Evolutionary conservation across 305 asterid species (phyloP).

Genomic region (Fraxinus dipetala): DNA sequence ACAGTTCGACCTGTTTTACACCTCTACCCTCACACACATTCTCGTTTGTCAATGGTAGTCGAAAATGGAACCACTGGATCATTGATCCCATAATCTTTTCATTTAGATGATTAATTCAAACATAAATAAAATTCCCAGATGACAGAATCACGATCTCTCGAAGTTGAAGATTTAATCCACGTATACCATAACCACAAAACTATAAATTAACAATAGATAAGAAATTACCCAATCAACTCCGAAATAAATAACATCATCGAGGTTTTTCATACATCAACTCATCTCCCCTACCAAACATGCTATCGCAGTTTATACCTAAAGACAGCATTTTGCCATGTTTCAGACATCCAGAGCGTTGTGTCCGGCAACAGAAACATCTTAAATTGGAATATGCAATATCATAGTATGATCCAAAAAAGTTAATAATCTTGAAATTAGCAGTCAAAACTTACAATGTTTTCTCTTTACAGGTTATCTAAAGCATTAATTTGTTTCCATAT

Average conservation of each 20-base stretch:
- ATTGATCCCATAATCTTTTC: not conserved
- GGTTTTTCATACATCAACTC: not conserved
- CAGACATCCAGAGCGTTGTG: not conserved
- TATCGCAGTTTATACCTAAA: not conserved
- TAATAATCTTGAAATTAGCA: not conserved
- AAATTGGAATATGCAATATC: not conserved
- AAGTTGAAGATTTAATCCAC: not conserved
- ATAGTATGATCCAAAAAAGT: not conserved
- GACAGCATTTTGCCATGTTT: not conserved
- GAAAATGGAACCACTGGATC: not conserved
- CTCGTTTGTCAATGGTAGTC: not conserved
- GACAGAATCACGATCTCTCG: not conserved
- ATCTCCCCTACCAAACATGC: not conserved
- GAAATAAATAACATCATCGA: not conserved
- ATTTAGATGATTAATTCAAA: not conserved
- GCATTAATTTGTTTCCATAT: not conserved
- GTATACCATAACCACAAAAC: not conserved
- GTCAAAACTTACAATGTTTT: not conserved
- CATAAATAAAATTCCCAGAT: not conserved
- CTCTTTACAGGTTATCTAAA: not conserved
- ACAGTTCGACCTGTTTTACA: too few species aligned
- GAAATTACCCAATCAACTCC: not conserved
- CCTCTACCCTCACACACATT: not conserved
- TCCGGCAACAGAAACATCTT: not conserved
- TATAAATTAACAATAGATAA: not conserved